Evolutionary conservation across 1,139 yeast species (phyloP), one percentile per base, ranked within the genome.

Genomic region (Spencermartinsiella ligniputridi): DNA sequence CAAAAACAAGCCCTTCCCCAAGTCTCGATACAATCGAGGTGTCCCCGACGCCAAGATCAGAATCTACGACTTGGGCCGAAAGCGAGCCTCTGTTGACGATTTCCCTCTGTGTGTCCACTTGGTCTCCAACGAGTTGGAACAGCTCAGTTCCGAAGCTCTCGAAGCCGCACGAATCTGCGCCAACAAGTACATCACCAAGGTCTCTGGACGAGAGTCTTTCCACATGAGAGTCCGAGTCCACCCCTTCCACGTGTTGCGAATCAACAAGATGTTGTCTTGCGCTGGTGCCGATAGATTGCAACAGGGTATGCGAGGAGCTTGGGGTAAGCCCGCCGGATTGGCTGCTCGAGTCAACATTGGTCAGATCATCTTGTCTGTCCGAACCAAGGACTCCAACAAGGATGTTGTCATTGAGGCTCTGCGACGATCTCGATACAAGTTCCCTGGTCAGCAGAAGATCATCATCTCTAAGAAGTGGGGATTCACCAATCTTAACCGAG

Each of bases 251-350:
- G 98, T 94, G 64, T 85, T 92, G 76, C 87, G 98, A 80, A 92
- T 92, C 82, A 92, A 92, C 92, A 92, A 92, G 86, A 92, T 92
- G 98, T 88, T 92, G 96, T 92, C 98, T 70, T 92, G 98, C 82
- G 98, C 98, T 79, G 98, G 98, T 86, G 98, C 98, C 73, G 98
- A 92, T 90, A 88, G 98, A 86, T 83, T 92, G 78, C 98, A 92
- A 81, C 97, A 94, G 81, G 98, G 98, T 88, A 92, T 92, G 98
- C 90, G 98, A 87, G 95, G 95, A 83, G 98, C 98, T 71, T 92
- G 97, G 97, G 98, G 98, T 87, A 92, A 92, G 81, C 98, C 98
- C 69, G 96, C 90, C 69, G 98, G 98, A 81, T 83, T 90, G 70
- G 98, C 97, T 67, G 98, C 98, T 69, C 90, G 98, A 78, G 98